phyloP scores from a whole-genome alignment of 768 basidiomycete species.

The Erythrobasidium yunnanense region DNA sequence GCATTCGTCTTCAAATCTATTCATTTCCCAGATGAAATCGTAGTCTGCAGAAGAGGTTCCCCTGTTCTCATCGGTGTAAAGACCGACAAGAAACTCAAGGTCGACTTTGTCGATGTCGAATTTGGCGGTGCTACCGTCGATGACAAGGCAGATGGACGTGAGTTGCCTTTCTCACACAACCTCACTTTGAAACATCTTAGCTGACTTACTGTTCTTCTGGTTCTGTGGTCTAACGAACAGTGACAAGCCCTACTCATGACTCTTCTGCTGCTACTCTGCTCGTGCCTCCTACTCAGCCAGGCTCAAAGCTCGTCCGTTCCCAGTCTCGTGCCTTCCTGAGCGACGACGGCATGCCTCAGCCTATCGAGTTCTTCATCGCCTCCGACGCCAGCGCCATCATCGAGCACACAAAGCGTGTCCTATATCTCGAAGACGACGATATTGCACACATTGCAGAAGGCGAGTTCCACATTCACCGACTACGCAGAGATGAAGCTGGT shows the following conservation, averaged over 20 bases:
- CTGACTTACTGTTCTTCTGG: not conserved
- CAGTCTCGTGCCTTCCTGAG: conserved; percentile 98
- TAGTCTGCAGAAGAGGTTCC: conserved; percentile 91
- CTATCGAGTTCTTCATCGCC: conserved; percentile 98
- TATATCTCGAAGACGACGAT: conserved; percentile 97
- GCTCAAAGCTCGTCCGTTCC: conserved; percentile 67
- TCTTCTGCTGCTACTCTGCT: conserved; percentile 47
- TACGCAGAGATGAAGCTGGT: conserved; percentile 74
- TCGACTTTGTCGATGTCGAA: conserved; percentile 98
- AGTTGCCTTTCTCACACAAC: conserved; percentile 33
- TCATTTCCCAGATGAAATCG: conserved; percentile 91
- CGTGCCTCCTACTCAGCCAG: conserved; percentile 52
- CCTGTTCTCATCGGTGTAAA: conserved; percentile 95
- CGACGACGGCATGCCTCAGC: conserved; percentile 94
- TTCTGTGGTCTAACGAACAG: conserved; percentile 12
- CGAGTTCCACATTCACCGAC: conserved; percentile 95
- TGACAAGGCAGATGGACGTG: conserved; percentile 45
- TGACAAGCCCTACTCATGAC: not conserved
- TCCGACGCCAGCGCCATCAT: conserved; percentile 93
- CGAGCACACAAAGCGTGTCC: conserved; percentile 96
- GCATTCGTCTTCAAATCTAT: conserved; percentile 97
- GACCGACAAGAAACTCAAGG: conserved; percentile 99
- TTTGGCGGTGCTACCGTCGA: conserved; percentile 63
- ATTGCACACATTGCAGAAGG: conserved; percentile 95
- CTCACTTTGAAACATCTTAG: too few species aligned